Percentiles rank a stretch among this genome's conserved stretches.
Evolutionary conservation across 1,284 basidiomycete species (phyloP).

Genomic region (Ceratobasidium sp.): DNA sequence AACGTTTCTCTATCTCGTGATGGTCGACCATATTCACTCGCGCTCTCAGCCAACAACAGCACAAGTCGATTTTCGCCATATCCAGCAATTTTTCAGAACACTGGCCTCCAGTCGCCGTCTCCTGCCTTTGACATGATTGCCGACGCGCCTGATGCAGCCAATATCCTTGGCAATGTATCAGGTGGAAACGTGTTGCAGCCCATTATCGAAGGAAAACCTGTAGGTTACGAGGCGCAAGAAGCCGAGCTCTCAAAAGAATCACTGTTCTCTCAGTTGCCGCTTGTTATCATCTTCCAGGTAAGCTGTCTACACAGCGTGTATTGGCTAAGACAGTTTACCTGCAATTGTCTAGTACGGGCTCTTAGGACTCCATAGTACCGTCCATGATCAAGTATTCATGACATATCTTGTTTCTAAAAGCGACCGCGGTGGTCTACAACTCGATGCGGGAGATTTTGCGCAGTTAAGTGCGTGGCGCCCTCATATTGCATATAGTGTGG

Average conservation of each 20-base stretch:
- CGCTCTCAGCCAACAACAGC: slow-evolving; percentile 28
- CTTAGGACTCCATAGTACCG: slow-evolving; percentile 58
- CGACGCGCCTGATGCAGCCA: neutral
- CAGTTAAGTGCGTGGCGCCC: slow-evolving; percentile 69
- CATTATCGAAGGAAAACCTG: slow-evolving; percentile 36
- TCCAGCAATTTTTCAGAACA: slow-evolving; percentile 16
- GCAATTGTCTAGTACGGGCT: slow-evolving; percentile 18
- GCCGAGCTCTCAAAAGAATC: neutral
- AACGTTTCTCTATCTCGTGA: neutral
- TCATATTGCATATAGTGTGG: neutral
- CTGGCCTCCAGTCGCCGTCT: slow-evolving; percentile 27
- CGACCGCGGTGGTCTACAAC: slow-evolving; percentile 78
- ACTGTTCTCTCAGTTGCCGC: slow-evolving; percentile 58
- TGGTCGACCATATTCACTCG: slow-evolving; percentile 15
- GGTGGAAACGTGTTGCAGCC: slow-evolving; percentile 26
- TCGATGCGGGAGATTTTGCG: slow-evolving; percentile 81
- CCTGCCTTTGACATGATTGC: slow-evolving; percentile 1
- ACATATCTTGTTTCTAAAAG: slow-evolving; percentile 70
- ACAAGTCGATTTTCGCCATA: slow-evolving; percentile 9
- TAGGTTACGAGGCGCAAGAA: slow-evolving; percentile 1
- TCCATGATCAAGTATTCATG: slow-evolving; percentile 85
- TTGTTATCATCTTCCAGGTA: slow-evolving; percentile 79
- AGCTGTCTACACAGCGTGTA: neutral
- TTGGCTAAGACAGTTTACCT: neutral
- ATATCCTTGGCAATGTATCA: neutral